Evolutionary conservation across 257 asterid genomes (phyloP).

Genomic region (Henckelia pumila): DNA sequence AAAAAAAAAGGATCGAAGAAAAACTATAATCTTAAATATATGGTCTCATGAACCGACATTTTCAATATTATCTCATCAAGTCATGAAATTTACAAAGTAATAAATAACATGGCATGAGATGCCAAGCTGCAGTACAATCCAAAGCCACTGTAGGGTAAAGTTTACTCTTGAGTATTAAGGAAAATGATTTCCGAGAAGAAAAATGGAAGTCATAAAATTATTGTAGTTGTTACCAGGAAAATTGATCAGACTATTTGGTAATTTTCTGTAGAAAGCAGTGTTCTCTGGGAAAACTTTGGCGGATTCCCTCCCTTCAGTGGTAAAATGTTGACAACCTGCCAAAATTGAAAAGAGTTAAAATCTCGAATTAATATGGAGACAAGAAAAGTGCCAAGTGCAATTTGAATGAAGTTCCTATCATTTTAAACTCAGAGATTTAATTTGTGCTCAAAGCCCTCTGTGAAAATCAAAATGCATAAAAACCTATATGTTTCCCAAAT

Average conservation of each 20-base stretch:
- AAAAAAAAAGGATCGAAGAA: too few relatives aligned
- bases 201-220: conserved; percentile 4
- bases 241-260: conserved; percentile 39
- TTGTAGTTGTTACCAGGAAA: neutral
- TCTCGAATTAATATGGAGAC: too few relatives aligned
- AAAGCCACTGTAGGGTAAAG: neutral
- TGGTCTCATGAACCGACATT: neutral
- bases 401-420: neutral
- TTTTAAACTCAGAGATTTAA: neutral
- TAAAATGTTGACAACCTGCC: conserved; percentile 33
- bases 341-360: conserved; percentile 1
- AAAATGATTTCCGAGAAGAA: neutral
- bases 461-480: neutral
- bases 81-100: neutral
- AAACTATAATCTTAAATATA: neutral
- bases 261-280: conserved; percentile 29
- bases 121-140: neutral
- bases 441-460: neutral
- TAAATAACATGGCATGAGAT: neutral
- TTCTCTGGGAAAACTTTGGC: conserved; percentile 41
- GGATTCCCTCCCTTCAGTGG: conserved; percentile 40
- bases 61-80: neutral
- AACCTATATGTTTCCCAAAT: neutral
- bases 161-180: too few relatives aligned
- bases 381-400: neutral